phyloP scores from a whole-genome alignment of 768 basidiomycete genomes.

The Phlegmacium glaucopus region DNA sequence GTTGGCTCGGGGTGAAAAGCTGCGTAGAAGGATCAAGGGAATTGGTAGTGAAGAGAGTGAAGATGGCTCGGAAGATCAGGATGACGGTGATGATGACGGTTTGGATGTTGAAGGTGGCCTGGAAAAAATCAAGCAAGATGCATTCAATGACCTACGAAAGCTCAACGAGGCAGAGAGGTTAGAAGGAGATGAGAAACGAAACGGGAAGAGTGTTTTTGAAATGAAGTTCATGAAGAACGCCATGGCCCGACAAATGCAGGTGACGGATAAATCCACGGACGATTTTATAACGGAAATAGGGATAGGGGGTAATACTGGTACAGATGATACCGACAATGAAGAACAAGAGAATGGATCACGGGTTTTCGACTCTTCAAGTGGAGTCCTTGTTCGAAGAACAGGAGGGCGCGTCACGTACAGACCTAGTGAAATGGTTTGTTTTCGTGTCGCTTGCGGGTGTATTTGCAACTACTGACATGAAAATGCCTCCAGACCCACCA shows the following conservation, averaged over 20 bases:
- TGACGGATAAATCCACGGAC: slow-evolving; percentile 60
- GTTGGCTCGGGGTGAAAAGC: slow-evolving; percentile 76
- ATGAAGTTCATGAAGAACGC: slow-evolving; percentile 99
- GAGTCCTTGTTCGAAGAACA: slow-evolving; percentile 48
- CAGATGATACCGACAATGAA: slow-evolving; percentile 24
- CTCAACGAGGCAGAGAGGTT: slow-evolving; percentile 39
- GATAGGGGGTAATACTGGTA: slow-evolving; percentile 42
- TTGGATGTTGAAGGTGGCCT: slow-evolving; percentile 40
- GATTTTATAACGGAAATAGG: too few species aligned
- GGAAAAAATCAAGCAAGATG: slow-evolving; percentile 56
- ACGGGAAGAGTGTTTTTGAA: slow-evolving; percentile 72
- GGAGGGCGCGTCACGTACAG: slow-evolving; percentile 66
- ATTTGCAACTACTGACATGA: not conserved
- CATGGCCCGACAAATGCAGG: slow-evolving; percentile 58
- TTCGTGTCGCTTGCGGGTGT: not conserved
- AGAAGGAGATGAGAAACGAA: slow-evolving; percentile 27
- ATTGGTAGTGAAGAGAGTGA: slow-evolving; percentile 53
- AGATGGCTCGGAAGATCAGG: slow-evolving; percentile 22
- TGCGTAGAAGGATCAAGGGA: slow-evolving; percentile 75
- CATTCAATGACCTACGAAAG: slow-evolving; percentile 73
- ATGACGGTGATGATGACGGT: slow-evolving; percentile 39
- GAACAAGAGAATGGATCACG: slow-evolving; percentile 23
- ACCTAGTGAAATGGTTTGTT: slow-evolving; percentile 38
- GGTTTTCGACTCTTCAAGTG: slow-evolving; percentile 23
- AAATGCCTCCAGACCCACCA: slow-evolving; percentile 15